Evolutionary conservation across 176 grass and related monocot genomes (phyloP), one percentile per base, ranked within the genome.

Genomic region (Miscanthus lutarioriparius): DNA sequence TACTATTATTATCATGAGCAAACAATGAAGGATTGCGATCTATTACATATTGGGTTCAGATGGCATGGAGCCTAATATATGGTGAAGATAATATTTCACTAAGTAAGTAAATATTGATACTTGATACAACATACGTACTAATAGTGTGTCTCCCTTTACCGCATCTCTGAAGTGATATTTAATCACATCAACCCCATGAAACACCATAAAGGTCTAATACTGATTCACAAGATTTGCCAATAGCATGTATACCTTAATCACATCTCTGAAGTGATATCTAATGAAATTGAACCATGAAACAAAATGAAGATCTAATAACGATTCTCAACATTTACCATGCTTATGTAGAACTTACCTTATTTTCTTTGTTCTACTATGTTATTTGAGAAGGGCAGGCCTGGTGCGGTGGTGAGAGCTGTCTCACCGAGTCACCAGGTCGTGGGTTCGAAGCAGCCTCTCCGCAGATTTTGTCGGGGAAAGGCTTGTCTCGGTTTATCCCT

Each of bases 281-380:
- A 27, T 62, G 7, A 48, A 27, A 74, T 36, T 58, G 67, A 62
- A 30, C 25, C 13, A 81, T 68, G 49, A 82, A 67, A 67, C 58
- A 62, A 49, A 74, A 66, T 66, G 14, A 74, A 33, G 10, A 38
- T 33, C 10, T 25, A 43, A 69, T 35, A 58, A 59, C 25, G 4
- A 58, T 78, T 64, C 38, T 84, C 36, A 78, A 44, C 10, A 58
- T 72, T 72, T 51, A 2, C 13, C 30, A 10, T 91, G 5, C 49
- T 22, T 59, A 71, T 59, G 40, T 43, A 77, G 8, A 82, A 69
- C 48, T 69, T 85, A n/a, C 30, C 70, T 72, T 71, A 62, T 51
- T 75, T 74, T 59, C 22, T 26, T 82, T 78, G 35, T 22, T 30
- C 38, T 66, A 5, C 1, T 26, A 62, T 88, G 19, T 70, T 28